These are phyloP conservation scores for Hyaloscypha hepaticicola DNA, from an alignment of 495 filamentous ascomycete genomes.

Conservation along the genomic window DNA sequence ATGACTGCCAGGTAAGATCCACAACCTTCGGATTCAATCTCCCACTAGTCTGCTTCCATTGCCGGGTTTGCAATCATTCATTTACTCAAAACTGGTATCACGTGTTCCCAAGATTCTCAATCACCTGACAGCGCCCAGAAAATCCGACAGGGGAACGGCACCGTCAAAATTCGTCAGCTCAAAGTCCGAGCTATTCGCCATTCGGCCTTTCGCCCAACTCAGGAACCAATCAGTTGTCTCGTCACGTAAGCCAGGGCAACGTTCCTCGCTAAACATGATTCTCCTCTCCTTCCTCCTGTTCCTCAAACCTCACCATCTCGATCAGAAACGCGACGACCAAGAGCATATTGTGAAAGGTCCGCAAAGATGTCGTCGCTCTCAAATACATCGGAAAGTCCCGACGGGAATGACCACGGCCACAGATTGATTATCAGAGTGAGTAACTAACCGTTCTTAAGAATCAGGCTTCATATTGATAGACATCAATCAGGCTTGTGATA, in stretches of 20 bases:
- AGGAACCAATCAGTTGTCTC: neutral
- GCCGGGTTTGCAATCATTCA: neutral
- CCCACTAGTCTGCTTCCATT: neutral
- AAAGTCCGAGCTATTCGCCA: neutral
- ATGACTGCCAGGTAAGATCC: neutral
- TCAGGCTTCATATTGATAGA: neutral
- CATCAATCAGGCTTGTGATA: conserved; percentile 79
- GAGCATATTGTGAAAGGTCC: neutral
- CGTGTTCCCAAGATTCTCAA: neutral
- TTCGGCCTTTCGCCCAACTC: neutral
- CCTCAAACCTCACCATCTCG: neutral
- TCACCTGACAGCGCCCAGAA: neutral
- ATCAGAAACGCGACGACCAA: neutral
- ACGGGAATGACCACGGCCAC: neutral
- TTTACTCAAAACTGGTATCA: neutral
- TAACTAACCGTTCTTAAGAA: neutral
- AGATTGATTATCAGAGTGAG: neutral
- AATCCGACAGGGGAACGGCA: neutral
- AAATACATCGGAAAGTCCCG: neutral
- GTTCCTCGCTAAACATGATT: neutral
- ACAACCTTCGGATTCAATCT: neutral
- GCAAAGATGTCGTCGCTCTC: neutral
- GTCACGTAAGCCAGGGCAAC: neutral
- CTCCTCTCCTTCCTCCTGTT: neutral
- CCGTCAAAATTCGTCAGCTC: neutral